Evolutionary conservation across 192 early-diverging fungal genomes (phyloP).

Genomic region (Podila epicladia): DNA sequence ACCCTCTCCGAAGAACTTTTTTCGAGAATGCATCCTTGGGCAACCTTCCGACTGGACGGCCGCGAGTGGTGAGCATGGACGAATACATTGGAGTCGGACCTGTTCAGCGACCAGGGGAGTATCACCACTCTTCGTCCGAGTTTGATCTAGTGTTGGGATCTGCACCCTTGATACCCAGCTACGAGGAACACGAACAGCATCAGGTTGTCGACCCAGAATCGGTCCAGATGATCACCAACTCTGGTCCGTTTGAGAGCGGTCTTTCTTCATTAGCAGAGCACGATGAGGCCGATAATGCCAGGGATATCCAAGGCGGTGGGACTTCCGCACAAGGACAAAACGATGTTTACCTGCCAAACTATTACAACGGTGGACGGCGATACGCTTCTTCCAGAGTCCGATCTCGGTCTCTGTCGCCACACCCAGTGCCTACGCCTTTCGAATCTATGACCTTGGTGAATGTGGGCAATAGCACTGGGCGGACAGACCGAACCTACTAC

Average conservation of each 20-base stretch:
- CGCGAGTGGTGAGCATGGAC: constrained; percentile 38
- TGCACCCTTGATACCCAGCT: constrained; percentile 39
- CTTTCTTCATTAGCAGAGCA: constrained; percentile 18
- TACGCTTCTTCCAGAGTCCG: neutral
- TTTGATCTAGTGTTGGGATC: constrained; percentile 10
- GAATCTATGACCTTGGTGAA: neutral
- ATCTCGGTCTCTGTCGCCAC: constrained; percentile 22
- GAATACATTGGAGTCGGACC: constrained; percentile 30
- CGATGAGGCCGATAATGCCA: constrained; percentile 4
- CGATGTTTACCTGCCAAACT: neutral
- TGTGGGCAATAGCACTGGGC: neutral
- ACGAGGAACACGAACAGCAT: constrained; percentile 32
- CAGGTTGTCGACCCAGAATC: constrained; percentile 25
- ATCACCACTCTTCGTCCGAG: neutral
- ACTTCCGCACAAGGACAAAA: neutral
- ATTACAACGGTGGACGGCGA: neutral
- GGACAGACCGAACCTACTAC: neutral
- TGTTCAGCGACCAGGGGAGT: neutral
- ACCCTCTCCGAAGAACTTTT: constrained; percentile 15
- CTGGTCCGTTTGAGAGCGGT: neutral
- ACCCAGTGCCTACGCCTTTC: neutral
- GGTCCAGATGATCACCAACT: constrained; percentile 11
- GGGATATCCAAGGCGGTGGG: neutral
- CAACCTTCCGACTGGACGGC: constrained; percentile 10
- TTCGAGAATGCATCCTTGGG: constrained; percentile 29